Conservation (phyloP, 2,329 filamentous ascomycete genomes). For the Didymella pomorum region DNA sequence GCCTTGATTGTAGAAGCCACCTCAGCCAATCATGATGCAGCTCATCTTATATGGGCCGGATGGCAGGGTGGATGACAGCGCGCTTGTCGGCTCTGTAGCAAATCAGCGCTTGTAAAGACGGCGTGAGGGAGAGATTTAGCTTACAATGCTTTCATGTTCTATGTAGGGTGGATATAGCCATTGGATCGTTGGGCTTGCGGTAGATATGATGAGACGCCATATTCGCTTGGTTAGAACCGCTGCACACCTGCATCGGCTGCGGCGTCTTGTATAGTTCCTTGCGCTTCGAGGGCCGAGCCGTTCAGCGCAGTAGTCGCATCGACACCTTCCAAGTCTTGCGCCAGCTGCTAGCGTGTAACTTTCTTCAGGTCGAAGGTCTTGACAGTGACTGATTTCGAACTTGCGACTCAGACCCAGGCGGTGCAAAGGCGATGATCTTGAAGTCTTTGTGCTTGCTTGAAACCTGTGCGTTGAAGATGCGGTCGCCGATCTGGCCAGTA, state of each 20-base stretch:
- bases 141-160: not conserved
- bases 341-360: conserved; percentile 5
- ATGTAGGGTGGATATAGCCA: conserved; percentile 25
- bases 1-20: conserved; percentile 41
- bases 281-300: conserved; percentile 26
- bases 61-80: conserved; percentile 9
- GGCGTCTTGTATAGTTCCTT: conserved; percentile 35
- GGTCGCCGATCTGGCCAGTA: not conserved
- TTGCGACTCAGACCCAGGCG: not conserved
- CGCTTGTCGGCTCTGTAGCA: not conserved
- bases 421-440: not conserved
- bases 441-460: not conserved
- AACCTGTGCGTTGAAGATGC: not conserved
- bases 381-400: not conserved
- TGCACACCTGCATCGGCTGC: conserved; percentile 36
- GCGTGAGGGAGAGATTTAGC: not conserved
- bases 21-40: conserved; percentile 45
- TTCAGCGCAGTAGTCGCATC: conserved; percentile 37
- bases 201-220: not conserved
- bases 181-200: not conserved
- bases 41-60: conserved; percentile 32
- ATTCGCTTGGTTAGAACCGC: conserved; percentile 17
- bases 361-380: conserved; percentile 2
- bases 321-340: conserved; percentile 22
- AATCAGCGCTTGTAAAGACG: not conserved